Evolutionary conservation across 352 stramenopile genomes (phyloP).

Genomic region (Pythium phragmitis): DNA sequence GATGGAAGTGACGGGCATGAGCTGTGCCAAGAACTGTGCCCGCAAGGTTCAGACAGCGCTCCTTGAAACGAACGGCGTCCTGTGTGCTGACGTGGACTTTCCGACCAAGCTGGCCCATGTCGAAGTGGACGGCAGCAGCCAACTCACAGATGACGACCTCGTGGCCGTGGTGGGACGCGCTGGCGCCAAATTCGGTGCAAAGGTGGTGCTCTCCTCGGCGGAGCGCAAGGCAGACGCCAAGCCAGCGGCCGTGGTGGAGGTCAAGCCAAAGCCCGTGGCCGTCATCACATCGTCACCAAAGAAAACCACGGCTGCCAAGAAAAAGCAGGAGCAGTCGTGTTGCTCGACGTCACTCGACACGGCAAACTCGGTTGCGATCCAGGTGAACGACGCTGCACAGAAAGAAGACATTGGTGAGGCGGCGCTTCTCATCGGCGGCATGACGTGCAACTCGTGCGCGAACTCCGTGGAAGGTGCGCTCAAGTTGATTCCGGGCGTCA

Average conservation of each 20-base stretch:
- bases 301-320: constrained; percentile 10
- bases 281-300: constrained; percentile 25
- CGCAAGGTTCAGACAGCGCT: constrained; percentile 70
- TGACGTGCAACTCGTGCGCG: constrained; percentile 92
- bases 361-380: constrained; percentile 15
- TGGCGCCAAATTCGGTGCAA: constrained; percentile 67
- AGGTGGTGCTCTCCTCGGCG: constrained; percentile 19
- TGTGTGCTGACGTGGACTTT: constrained; percentile 71
- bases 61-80: constrained; percentile 41
- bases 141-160: constrained; percentile 51
- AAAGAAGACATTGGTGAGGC: constrained; percentile 57
- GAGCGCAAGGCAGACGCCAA: background rate
- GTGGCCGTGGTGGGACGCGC: constrained; percentile 49
- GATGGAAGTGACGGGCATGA: constrained; percentile 41
- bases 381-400: background rate
- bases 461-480: constrained; percentile 90
- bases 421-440: constrained; percentile 76
- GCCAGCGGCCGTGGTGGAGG: constrained; percentile 3
- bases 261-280: constrained; percentile 20
- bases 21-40: constrained; percentile 46
- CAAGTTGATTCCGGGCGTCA: constrained; percentile 70
- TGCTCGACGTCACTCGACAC: constrained; percentile 11
- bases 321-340: constrained; percentile 19
- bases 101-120: constrained; percentile 57
- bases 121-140: constrained; percentile 48